Evolutionary conservation across 257 asterid genomes (phyloP), one percentile per base, ranked within the genome.

Genomic region (Lavandula angustifolia): DNA sequence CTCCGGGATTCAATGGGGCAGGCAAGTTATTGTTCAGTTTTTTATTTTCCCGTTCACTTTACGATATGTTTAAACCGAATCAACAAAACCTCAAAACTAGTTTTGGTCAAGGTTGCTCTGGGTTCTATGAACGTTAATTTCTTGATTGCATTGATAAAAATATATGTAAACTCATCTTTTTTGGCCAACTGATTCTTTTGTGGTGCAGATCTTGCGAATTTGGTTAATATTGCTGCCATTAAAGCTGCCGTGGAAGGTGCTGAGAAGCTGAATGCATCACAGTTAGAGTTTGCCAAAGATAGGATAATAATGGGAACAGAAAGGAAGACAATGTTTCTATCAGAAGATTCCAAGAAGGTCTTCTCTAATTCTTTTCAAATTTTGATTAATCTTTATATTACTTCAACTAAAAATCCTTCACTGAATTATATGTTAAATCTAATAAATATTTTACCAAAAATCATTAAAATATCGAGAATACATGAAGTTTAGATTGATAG

Each of bases 1-100:
- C 99, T 68, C 97, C 97, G 54, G 96, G 97, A 70, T 92, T 92
- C 80, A 92, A 89, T 64, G 98, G 98, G 49, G 98, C 98, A 87
- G 98, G 98, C 60, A 85, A 53, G 83, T 64, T 38, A 31, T 32
- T 12, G 68, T 60, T 64, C 54, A 17, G 22, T 54, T 71, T 54
- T 78, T 32, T 41, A n/a, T n/a, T 54, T 69, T 9, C 14, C 17
- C 40, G 48, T 29, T 68, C 41, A 22, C 44, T 48, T 54, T 41
- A 62, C 9, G 12, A 18, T 70, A 51, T 35, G 11, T 67, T 62
- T 50, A 33, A 53, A 29, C 37, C 50, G 14, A 41, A 18, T 47
- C 9, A 7, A 22, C 52, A 56, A 47, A 12, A 47, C 53, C 52
- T 22, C 3, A 10, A 41, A 42, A 42, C n/a, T 5, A 35, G 48